These are phyloP conservation scores for Phaffia tasmanica DNA, from an alignment of 768 basidiomycete species.

Conservation along the genomic window DNA sequence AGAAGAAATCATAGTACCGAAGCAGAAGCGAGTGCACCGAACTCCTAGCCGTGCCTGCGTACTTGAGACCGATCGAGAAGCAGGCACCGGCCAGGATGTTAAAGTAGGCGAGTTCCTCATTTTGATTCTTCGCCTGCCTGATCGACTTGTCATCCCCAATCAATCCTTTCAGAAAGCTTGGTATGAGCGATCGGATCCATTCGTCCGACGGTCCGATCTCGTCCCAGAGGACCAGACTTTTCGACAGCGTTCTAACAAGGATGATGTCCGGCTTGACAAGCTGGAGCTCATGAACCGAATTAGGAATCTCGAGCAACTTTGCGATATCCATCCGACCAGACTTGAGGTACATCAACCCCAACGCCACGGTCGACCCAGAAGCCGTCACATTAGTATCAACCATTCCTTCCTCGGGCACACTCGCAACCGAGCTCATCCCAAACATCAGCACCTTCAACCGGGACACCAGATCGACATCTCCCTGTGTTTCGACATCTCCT, in stretches of 20 bases:
- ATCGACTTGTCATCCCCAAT: slow-evolving; percentile 43
- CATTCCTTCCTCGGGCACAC: slow-evolving; percentile 36
- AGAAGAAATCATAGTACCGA: slow-evolving; percentile 68
- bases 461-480: slow-evolving; percentile 43
- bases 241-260: slow-evolving; percentile 64
- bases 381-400: slow-evolving; percentile 87
- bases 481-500: slow-evolving; percentile 50
- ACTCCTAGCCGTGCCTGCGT: slow-evolving; percentile 82
- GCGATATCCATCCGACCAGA: slow-evolving; percentile 77
- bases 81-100: slow-evolving; percentile 84
- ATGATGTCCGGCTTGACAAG: slow-evolving; percentile 80
- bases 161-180: slow-evolving; percentile 51
- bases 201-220: slow-evolving; percentile 56
- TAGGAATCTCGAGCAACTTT: slow-evolving; percentile 70
- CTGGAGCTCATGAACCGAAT: slow-evolving; percentile 65
- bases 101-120: slow-evolving; percentile 78
- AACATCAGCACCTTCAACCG: slow-evolving; percentile 10
- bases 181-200: slow-evolving; percentile 61
- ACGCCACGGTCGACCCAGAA: slow-evolving; percentile 75
- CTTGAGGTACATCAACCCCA: slow-evolving; percentile 85
- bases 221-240: slow-evolving; percentile 78
- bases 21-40: slow-evolving; percentile 77
- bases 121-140: slow-evolving; percentile 39
- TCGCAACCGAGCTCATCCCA: not conserved
- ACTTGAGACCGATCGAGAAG: slow-evolving; percentile 83